A percentile compares a stretch with the other conserved stretches of the same genome.
Evolutionary conservation across 148 eudicot genomes (phyloP).

Genomic region (Dianthus caryophyllus): DNA sequence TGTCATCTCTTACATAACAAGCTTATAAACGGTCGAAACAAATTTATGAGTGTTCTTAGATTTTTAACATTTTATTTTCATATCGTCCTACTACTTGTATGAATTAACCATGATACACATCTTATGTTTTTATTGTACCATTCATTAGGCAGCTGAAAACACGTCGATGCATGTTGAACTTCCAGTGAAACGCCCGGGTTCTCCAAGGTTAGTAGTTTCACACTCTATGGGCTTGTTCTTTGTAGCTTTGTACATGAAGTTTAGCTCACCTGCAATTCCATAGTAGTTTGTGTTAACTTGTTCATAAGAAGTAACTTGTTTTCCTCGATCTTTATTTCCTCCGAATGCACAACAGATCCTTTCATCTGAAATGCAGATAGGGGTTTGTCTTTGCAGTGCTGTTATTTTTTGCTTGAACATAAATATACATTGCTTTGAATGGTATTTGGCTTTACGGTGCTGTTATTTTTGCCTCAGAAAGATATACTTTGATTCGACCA

Average conservation of each 20-base stretch:
- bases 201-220: conserved; percentile 59
- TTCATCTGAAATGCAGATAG: too few relatives aligned
- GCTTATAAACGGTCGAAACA: too few relatives aligned
- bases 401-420: too few relatives aligned
- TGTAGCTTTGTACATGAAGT: neutral
- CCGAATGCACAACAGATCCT: too few relatives aligned
- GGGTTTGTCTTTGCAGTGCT: too few relatives aligned
- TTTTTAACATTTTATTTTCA: too few relatives aligned
- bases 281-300: neutral
- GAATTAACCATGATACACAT: too few relatives aligned
- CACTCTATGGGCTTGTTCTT: neutral
- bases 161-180: conserved; percentile 51
- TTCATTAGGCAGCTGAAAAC: conserved; percentile 70
- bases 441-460: neutral
- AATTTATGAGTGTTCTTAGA: too few relatives aligned
- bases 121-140: neutral
- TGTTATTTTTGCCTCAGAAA: neutral
- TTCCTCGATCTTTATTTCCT: too few relatives aligned
- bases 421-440: too few relatives aligned
- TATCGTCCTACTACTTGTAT: neutral
- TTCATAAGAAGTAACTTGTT: too few relatives aligned
- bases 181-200: conserved; percentile 45
- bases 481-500: neutral
- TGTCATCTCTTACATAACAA: too few relatives aligned
- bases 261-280: neutral